Conservation (phyloP, 352 stramenopile species). For the Pythium folliculosum region DNA sequence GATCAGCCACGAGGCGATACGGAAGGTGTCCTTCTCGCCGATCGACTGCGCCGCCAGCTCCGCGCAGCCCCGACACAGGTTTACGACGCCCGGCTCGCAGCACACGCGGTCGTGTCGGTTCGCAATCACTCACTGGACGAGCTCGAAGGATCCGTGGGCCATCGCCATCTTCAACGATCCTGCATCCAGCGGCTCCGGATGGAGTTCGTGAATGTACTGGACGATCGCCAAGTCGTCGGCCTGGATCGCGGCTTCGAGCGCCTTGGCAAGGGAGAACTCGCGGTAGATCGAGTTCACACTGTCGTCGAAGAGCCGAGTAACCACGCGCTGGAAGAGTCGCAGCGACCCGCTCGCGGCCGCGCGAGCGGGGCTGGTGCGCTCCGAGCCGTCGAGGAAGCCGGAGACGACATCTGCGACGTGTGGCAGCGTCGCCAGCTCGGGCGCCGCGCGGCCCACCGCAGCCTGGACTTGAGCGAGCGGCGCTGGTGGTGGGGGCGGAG, state of each 20-base stretch:
- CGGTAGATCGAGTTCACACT: not conserved
- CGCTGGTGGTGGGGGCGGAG: too few relatives aligned
- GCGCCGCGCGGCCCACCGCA: not conserved
- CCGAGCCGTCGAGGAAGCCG: not conserved
- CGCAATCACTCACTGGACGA: constrained; percentile 1
- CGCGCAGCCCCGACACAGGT: not conserved
- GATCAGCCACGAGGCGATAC: not conserved
- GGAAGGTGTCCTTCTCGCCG: not conserved
- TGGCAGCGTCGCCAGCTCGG: not conserved
- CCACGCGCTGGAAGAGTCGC: not conserved
- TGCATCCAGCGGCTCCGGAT: not conserved
- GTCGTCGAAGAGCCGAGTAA: not conserved
- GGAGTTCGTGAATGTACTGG: not conserved
- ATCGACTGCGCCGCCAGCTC: not conserved
- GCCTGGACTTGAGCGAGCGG: not conserved
- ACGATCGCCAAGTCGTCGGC: not conserved
- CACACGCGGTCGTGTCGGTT: not conserved
- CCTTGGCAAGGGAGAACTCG: not conserved
- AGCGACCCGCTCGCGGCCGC: not conserved
- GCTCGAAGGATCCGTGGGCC: not conserved
- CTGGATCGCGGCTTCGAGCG: not conserved
- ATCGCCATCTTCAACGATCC: not conserved
- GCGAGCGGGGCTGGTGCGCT: too few relatives aligned
- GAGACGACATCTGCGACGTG: constrained; percentile 8
- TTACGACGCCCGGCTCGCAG: not conserved